Evolutionary conservation across 768 basidiomycete species (phyloP).

Genomic region (Phlebiopsis flavidoalba): DNA sequence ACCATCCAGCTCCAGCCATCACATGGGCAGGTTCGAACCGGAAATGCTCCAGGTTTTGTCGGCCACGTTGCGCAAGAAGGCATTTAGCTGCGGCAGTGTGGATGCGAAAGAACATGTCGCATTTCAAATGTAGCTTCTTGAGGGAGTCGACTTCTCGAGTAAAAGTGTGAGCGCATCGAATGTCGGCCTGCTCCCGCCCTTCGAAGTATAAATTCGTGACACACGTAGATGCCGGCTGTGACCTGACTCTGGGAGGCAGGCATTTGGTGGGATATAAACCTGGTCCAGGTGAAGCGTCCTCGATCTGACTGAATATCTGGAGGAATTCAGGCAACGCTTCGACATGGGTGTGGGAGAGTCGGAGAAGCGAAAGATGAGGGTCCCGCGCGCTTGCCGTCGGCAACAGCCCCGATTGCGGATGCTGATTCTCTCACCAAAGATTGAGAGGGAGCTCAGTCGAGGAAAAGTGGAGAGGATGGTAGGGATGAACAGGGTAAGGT

Average conservation of each 20-base stretch:
- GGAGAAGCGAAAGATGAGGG: background rate
- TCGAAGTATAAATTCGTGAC: background rate
- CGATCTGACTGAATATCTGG: background rate
- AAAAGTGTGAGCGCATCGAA: background rate
- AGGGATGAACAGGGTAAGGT: background rate
- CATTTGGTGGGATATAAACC: background rate
- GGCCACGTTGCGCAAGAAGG: background rate
- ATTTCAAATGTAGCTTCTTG: background rate
- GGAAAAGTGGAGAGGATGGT: background rate
- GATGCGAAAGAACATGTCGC: background rate
- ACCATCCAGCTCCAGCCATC: background rate
- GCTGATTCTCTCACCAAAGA: background rate
- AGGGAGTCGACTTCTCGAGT: background rate
- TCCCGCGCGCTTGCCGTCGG: background rate
- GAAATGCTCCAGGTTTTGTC: background rate
- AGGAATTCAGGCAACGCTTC: background rate
- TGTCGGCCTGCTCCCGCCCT: background rate
- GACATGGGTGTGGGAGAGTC: background rate
- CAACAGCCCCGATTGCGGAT: background rate
- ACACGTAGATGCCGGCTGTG: background rate
- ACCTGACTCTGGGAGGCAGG: no score
- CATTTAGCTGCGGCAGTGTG: background rate
- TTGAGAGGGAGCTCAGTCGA: background rate
- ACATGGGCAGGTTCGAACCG: background rate
- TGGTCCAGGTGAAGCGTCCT: background rate